Evolutionary conservation across 768 basidiomycete genomes (phyloP), one percentile per base, ranked within the genome.

Genomic region (Phylloporus sp.): DNA sequence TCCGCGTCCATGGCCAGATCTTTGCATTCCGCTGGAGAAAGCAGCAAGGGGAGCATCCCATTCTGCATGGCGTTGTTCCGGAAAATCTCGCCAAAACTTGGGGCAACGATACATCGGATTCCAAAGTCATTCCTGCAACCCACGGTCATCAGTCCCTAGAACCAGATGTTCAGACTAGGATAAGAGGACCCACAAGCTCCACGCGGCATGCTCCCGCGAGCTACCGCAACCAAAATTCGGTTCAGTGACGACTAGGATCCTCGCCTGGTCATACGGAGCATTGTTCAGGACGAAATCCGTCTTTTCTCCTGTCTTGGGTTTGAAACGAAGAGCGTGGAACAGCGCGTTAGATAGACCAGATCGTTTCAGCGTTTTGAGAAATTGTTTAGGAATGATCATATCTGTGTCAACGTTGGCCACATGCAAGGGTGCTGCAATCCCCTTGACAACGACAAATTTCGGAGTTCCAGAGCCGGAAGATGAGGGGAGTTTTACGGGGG

Each of bases 301-400:
- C 54, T 86, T 80, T 46, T 78, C 74, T n/a, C 83, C 84, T 5
- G 89, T 88, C 55, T 82, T 75, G 6, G 82, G 79, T 59, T 91
- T 80, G 60, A 82, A 84, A 38, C 91, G 80, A 32, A 88, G 70
- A n/a, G 85, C 77, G 62, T 76, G 85, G 75, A 95, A 95, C 41
- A 92, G 70, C 17, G 86, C 90, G 45, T 84, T 71, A 8, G 88
- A 86, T 37, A 95, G 76, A 36, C 91, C 91, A 33, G 91, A 92
- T 44, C 91, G 79, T 66, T 92, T 90, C 58, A 95, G 69, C 0
- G 91, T 94, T 69, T 93, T 94, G 66, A 94, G 69, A 73, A 93
- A 94, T 59, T 92, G 90, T 59, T 93, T 92, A 3, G 91, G 91
- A 61, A 94, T 92, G 64, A 95, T 90, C 80, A 86, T 87, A 59